Percentiles rank a stretch among this genome's conserved stretches.
phyloP scores from a whole-genome alignment of 148 eudicot species.

The Rhododendron henanense region DNA sequence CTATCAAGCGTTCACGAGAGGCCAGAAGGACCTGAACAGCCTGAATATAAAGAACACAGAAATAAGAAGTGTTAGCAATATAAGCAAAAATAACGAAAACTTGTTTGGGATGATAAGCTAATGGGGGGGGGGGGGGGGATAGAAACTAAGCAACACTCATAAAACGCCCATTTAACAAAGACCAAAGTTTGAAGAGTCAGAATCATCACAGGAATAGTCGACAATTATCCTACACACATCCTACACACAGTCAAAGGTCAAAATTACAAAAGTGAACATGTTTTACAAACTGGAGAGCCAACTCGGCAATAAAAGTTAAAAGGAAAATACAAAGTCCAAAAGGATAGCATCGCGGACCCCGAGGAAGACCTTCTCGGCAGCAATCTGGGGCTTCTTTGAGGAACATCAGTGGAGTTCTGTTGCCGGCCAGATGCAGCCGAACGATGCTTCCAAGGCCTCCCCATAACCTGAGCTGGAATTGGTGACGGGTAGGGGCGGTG shows the following conservation, averaged over 20 bases:
- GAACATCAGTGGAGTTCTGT: background rate
- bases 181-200: background rate
- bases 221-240: background rate
- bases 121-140: background rate
- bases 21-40: slow-evolving; percentile 81
- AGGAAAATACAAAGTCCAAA: background rate
- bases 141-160: background rate
- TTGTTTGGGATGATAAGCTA: background rate
- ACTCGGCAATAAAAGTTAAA: background rate
- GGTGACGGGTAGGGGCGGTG: too few species aligned
- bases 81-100: background rate
- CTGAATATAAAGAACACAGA: slow-evolving; percentile 27
- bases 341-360: background rate
- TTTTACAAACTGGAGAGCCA: background rate
- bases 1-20: slow-evolving; percentile 51
- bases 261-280: background rate
- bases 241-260: background rate
- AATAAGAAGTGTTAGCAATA: background rate
- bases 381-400: background rate
- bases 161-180: background rate
- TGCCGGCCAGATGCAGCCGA: background rate
- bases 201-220: background rate
- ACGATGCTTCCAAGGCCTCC: background rate
- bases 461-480: too few species aligned
- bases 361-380: background rate